Evolutionary conservation across 805 yeast genomes (phyloP), one percentile per base, ranked within the genome.

Genomic region (Candida pini): DNA sequence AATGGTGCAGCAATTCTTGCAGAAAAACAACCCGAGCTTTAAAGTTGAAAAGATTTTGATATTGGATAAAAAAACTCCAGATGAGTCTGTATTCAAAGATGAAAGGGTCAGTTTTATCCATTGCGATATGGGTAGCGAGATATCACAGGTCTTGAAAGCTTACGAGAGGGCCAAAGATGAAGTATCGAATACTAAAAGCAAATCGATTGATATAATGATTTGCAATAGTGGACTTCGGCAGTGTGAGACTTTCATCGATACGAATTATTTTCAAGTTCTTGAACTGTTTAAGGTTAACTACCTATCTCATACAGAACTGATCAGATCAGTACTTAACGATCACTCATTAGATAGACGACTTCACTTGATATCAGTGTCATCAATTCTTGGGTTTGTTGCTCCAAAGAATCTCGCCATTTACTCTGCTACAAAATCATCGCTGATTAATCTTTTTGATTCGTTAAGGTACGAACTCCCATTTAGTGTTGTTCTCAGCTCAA

Each of bases 211-310:
- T 17, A 47, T 68, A 1, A 38, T 69, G 23, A 49, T 74, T 7
- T 64, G 68, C 36, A 73, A 73, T 44, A 79, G 78, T 2, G 81
- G 77, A 3, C 43, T 65, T 2, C 56, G 77, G 26, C 68, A 66
- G 32, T 40, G 44, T 28, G 51, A 54, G 4, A 40, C 58, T 7
- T 37, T 69, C 4, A 32, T 63, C 17, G 46, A 53, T 4, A 27
- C 62, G 26, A 22, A 45, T 0, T 45, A 39, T 4, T 40, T 36
- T 1, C 50, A 54, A 7, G 51, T 67, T 5, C 40, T 39, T 6
- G 37, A 47, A 6, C 58, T 67, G 4, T 57, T 68, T 35, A 54
- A 58, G 21, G 62, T 69, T 13, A 73, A 73, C 43, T 60, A 69
- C 30, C 38, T 68, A 10, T 62, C 76, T 12, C 67, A 68, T 40